A percentile compares a stretch with the other conserved stretches of the same genome.
Evolutionary conservation across 2,329 filamentous ascomycete genomes (phyloP).

Genomic region (Cladobotryum mycophilum): DNA sequence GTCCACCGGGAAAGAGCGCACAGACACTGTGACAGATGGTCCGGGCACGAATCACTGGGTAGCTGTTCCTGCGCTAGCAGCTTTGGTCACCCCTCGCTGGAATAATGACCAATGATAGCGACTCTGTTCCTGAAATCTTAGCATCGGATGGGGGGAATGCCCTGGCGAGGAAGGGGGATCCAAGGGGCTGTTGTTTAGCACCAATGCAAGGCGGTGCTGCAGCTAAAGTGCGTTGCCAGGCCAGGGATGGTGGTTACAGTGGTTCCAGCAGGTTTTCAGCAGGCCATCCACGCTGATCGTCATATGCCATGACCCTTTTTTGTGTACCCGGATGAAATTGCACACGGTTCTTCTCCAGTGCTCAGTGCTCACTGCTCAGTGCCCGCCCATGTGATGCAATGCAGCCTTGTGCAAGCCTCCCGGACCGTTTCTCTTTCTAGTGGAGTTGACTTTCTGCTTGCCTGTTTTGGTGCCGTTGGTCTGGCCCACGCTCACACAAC

Average conservation of each 20-base stretch:
- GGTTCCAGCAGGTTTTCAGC: too few relatives aligned
- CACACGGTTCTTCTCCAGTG: too few relatives aligned
- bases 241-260: too few relatives aligned
- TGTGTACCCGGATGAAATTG: too few relatives aligned
- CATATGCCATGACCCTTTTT: too few relatives aligned
- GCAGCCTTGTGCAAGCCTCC: background rate
- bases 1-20: too few relatives aligned
- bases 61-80: conserved; percentile 23
- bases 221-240: background rate
- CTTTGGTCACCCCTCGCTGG: conserved; percentile 9
- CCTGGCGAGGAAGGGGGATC: too few relatives aligned
- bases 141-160: background rate
- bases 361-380: too few relatives aligned
- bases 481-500: too few relatives aligned
- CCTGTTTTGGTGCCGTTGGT: too few relatives aligned
- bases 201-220: background rate
- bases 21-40: background rate
- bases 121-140: conserved; percentile 19
- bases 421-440: background rate
- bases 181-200: too few relatives aligned
- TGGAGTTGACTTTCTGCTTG: background rate
- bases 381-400: background rate
- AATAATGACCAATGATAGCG: conserved; percentile 15
- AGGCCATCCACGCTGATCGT: too few relatives aligned
- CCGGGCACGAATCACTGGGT: conserved; percentile 1